Evolutionary conservation across 257 asterid species (phyloP).

Genomic region (Oldenlandia corymbosa): DNA sequence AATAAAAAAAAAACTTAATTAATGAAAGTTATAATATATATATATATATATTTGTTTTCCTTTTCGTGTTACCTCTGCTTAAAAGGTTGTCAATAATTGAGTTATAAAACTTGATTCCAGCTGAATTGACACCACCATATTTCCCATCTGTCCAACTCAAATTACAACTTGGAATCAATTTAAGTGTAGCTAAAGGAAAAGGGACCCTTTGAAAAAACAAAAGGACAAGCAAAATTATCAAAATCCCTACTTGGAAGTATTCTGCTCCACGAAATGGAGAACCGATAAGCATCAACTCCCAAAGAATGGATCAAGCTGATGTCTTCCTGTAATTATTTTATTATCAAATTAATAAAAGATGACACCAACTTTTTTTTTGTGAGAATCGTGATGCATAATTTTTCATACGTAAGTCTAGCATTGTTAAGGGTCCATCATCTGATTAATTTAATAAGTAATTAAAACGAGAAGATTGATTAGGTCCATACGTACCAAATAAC

Average conservation of each 20-base stretch:
- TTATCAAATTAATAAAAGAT: too few relatives aligned
- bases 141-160: slow-evolving; percentile 41
- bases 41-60: neutral
- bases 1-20: neutral
- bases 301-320: slow-evolving; percentile 52
- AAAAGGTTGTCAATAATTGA: neutral
- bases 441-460: too few relatives aligned
- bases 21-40: neutral
- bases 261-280: slow-evolving; percentile 85
- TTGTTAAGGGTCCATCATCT: too few relatives aligned
- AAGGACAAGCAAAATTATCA: too few relatives aligned
- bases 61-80: slow-evolving; percentile 33
- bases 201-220: too few relatives aligned
- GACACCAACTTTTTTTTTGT: too few relatives aligned
- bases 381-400: too few relatives aligned
- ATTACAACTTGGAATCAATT: too few relatives aligned
- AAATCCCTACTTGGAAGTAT: slow-evolving; percentile 15
- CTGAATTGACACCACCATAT: slow-evolving; percentile 46
- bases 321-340: slow-evolving; percentile 72
- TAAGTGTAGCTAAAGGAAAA: too few relatives aligned
- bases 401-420: too few relatives aligned
- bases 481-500: too few relatives aligned
- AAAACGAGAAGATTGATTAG: too few relatives aligned
- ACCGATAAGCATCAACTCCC: slow-evolving; percentile 54
- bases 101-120: slow-evolving; percentile 21